Percentiles rank a stretch among this genome's conserved stretches.
Conservation (phyloP, 805 yeast genomes). For the Cyberlindnera amylophila region DNA sequence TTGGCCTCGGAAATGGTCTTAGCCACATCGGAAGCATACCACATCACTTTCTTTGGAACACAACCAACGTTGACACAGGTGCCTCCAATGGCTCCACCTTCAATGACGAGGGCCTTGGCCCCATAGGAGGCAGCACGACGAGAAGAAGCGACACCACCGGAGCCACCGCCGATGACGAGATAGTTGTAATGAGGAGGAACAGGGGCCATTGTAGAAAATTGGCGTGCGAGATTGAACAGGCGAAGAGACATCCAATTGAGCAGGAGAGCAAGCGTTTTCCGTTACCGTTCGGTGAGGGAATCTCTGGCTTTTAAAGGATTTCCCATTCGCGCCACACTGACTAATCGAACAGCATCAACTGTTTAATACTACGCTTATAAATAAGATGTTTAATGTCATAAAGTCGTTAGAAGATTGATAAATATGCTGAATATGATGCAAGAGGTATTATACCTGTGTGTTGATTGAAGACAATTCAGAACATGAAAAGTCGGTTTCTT, state of each 20-base stretch:
- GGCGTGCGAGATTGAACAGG: conserved; percentile 12
- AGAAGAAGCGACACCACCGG: conserved; percentile 98
- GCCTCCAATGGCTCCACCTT: conserved; percentile 85
- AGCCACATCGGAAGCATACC: conserved; percentile 95
- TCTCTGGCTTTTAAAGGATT: no score
- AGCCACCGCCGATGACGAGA: conserved; percentile 97
- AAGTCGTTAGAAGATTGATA: no score
- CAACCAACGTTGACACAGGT: conserved; percentile 99
- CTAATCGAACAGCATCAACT: no score
- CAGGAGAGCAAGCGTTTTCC: no score
- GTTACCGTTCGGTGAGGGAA: no score
- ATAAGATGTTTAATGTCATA: no score
- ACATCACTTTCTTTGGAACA: conserved; percentile 98
- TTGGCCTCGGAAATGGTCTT: conserved; percentile 66
- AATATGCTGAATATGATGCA: no score
- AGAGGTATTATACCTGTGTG: no score
- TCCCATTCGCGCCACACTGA: no score
- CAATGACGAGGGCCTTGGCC: conserved; percentile 80
- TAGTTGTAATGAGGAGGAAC: conserved; percentile 66
- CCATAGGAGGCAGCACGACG: conserved; percentile 95
- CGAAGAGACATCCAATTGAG: conserved; percentile 6
- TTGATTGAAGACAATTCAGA: no score
- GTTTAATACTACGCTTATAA: no score
- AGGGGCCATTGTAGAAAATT: conserved; percentile 49
- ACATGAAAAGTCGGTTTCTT: no score